Conservation (phyloP, 352 stramenopile species). For the Phytophthora fragariaefolia region DNA sequence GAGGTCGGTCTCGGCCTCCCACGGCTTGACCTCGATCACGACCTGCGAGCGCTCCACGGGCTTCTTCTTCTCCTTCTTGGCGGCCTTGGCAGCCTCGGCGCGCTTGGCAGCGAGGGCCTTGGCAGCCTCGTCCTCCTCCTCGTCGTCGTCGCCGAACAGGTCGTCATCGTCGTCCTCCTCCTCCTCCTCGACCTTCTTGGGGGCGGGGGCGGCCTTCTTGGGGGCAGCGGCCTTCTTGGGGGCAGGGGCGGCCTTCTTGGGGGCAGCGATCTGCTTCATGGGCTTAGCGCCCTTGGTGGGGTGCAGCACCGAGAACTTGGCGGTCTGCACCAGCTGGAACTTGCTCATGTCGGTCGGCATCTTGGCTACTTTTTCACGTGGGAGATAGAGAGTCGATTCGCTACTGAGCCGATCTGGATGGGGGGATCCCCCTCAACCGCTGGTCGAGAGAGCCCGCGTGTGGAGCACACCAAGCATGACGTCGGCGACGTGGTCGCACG, state of each 20-base stretch:
- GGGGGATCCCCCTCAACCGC: no score
- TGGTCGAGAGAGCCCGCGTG: no score
- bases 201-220: conserved; percentile 41
- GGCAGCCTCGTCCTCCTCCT: conserved; percentile 63
- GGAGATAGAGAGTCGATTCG: conserved; percentile 25
- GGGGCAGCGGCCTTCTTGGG: conserved; percentile 30
- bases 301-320: conserved; percentile 75
- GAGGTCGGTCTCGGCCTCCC: conserved; percentile 81
- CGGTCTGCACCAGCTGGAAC: conserved; percentile 68
- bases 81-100: conserved; percentile 57
- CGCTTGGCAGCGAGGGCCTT: conserved; percentile 61
- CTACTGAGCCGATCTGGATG: conserved; percentile 17
- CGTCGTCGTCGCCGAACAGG: conserved; percentile 65
- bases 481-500: no score
- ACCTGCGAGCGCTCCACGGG: conserved; percentile 66
- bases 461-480: no score
- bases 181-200: conserved; percentile 48
- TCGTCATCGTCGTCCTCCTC: conserved; percentile 63
- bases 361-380: neutral
- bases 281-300: conserved; percentile 61
- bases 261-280: conserved; percentile 57
- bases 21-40: conserved; percentile 75
- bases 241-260: conserved; percentile 28
- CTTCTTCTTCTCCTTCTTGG: conserved; percentile 77
- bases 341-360: conserved; percentile 61